A percentile compares a stretch with the other conserved stretches of the same genome.
phyloP scores from a whole-genome alignment of 768 basidiomycete genomes.

The Russula emetica region DNA sequence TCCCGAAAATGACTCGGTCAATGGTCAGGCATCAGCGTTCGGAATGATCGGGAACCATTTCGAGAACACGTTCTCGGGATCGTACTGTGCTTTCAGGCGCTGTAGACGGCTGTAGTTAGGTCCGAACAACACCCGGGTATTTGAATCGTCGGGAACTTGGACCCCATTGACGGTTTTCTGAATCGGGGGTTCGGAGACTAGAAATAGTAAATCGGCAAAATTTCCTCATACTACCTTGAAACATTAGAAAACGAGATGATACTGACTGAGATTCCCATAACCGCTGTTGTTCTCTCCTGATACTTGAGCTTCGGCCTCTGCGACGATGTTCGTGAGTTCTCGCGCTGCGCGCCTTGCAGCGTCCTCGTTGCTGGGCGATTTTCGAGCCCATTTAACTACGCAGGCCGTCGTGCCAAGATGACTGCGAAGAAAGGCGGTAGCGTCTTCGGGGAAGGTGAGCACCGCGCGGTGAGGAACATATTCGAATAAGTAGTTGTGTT shows the following conservation, averaged over 20 bases:
- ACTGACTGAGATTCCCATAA: conserved; percentile 27
- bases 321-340: conserved; percentile 10
- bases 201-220: not conserved
- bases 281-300: conserved; percentile 9
- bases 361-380: not conserved
- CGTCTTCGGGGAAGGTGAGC: conserved; percentile 29
- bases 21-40: conserved; percentile 4
- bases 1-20: not conserved
- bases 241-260: too few species aligned
- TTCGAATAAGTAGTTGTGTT: conserved; percentile 38
- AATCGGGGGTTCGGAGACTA: conserved; percentile 4
- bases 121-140: conserved; percentile 34
- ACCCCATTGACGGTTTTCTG: not conserved
- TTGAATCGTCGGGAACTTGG: conserved; percentile 11
- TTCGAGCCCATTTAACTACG: not conserved
- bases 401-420: conserved; percentile 18
- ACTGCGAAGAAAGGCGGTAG: conserved; percentile 43
- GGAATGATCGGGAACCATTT: conserved; percentile 37
- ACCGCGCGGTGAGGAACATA: conserved; percentile 42
- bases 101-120: conserved; percentile 39
- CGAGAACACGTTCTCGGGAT: conserved; percentile 36
- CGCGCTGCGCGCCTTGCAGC: conserved; percentile 1
- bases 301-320: not conserved
- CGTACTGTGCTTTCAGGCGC: conserved; percentile 37
- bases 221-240: not conserved